phyloP scores from a whole-genome alignment of 768 basidiomycete species.

The Suillus subaureus region DNA sequence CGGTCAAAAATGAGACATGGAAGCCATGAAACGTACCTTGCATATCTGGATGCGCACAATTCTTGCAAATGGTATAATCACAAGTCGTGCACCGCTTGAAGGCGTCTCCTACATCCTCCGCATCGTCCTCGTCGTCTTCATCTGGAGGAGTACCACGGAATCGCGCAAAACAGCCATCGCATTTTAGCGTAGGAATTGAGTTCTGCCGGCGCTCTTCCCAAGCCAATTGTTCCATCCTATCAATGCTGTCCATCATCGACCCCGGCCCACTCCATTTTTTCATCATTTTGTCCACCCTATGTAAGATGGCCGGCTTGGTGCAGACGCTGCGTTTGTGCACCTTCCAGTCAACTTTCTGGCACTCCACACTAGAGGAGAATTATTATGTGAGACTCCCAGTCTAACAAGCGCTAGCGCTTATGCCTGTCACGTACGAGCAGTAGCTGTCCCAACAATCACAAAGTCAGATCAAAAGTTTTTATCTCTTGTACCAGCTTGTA shows the following conservation, averaged over 20 bases:
- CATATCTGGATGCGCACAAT: not conserved
- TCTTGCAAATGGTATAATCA: not conserved
- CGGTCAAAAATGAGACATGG: not conserved
- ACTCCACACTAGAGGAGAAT: constrained; percentile 13
- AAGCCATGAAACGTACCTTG: not conserved
- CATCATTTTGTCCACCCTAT: constrained; percentile 18
- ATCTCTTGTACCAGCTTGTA: not conserved
- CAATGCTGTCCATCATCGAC: not conserved
- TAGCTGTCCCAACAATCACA: not conserved
- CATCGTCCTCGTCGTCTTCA: not conserved
- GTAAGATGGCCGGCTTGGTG: constrained; percentile 18
- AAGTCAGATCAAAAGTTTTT: constrained; percentile 7
- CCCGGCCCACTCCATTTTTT: constrained; percentile 15
- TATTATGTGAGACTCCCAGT: not conserved
- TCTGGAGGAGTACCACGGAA: not conserved
- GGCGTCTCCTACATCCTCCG: not conserved
- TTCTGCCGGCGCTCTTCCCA: not conserved
- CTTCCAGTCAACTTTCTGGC: constrained; percentile 24
- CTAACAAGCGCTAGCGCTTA: not conserved
- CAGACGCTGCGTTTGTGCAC: constrained; percentile 25
- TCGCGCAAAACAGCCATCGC: not conserved
- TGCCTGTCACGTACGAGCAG: constrained; percentile 3
- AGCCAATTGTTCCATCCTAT: not conserved
- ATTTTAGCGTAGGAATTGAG: not conserved
- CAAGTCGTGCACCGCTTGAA: constrained; percentile 2